Evolutionary conservation across 2,329 filamentous ascomycete species (phyloP).

Genomic region (Aspergillus spinulosporus): DNA sequence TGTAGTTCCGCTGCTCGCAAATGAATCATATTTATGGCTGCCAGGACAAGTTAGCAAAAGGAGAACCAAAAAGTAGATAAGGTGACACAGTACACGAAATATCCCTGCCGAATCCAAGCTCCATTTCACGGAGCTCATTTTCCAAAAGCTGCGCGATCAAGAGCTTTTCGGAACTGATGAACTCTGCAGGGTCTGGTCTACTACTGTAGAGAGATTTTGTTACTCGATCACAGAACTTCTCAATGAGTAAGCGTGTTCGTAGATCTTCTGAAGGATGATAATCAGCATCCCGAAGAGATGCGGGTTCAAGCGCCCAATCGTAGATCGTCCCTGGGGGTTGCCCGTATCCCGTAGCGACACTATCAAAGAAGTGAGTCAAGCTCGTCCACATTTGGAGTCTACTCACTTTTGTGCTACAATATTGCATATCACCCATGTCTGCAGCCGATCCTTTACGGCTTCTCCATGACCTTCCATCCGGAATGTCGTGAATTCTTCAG

Average conservation of each 20-base stretch:
- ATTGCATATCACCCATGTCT: slow-evolving; percentile 68
- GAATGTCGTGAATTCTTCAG: slow-evolving; percentile 55
- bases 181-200: slow-evolving; percentile 53
- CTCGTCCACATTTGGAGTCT: not conserved
- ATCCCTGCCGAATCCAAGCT: slow-evolving; percentile 51
- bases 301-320: slow-evolving; percentile 55
- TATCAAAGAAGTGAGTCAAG: slow-evolving; percentile 26
- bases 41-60: not conserved
- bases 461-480: slow-evolving; percentile 57
- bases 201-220: slow-evolving; percentile 58
- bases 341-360: slow-evolving; percentile 64
- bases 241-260: slow-evolving; percentile 54
- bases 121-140: slow-evolving; percentile 49
- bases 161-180: slow-evolving; percentile 45
- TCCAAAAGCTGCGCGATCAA: slow-evolving; percentile 47
- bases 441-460: slow-evolving; percentile 62
- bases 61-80: slow-evolving; percentile 10
- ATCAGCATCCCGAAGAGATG: slow-evolving; percentile 46
- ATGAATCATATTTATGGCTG: slow-evolving; percentile 49
- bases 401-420: slow-evolving; percentile 65
- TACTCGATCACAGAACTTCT: slow-evolving; percentile 60
- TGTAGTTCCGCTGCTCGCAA: slow-evolving; percentile 48
- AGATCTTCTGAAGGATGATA: slow-evolving; percentile 53
- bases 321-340: slow-evolving; percentile 63
- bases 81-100: slow-evolving; percentile 31